A percentile compares a stretch with the other conserved stretches of the same genome.
Conservation (phyloP, 164 flowering plant genomes). For the Liquidambar formosana region DNA sequence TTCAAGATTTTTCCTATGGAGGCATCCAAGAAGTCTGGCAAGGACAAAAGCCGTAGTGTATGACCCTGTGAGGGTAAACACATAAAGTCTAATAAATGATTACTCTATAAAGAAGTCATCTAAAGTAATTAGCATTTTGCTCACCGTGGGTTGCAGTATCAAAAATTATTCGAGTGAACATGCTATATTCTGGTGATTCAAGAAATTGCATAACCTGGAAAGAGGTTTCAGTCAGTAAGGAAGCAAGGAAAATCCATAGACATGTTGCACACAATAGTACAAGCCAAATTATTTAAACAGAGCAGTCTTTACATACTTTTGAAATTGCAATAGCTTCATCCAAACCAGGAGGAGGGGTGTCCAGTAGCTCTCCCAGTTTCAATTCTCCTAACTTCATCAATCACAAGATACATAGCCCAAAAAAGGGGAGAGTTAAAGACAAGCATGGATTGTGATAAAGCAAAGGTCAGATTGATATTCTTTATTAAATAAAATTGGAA, state of each 20-base stretch:
- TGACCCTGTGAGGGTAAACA: conserved; percentile 61
- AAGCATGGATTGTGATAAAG: background rate
- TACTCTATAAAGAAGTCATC: background rate
- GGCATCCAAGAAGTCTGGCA: conserved; percentile 92
- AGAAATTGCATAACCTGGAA: conserved; percentile 93
- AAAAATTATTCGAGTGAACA: conserved; percentile 83
- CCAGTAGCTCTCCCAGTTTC: conserved; percentile 91
- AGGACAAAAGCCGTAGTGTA: conserved; percentile 81
- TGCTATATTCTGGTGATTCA: conserved; percentile 70
- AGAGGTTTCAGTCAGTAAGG: background rate
- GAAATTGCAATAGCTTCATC: conserved; percentile 98
- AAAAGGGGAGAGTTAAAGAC: background rate
- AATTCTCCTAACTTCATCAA: conserved; percentile 47
- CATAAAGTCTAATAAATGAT: conserved; percentile 2
- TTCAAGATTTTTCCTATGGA: conserved; percentile 92
- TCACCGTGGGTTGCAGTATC: conserved; percentile 98
- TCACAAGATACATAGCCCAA: background rate
- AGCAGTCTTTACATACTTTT: conserved; percentile 42
- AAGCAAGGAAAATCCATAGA: background rate
- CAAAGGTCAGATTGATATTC: background rate
- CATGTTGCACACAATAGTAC: background rate
- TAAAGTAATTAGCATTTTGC: conserved; percentile 15
- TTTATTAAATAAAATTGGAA: background rate
- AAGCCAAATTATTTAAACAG: background rate
- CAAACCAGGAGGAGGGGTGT: conserved; percentile 94